A percentile compares a stretch with the other conserved stretches of the same genome.
Conservation (phyloP, 2,329 filamentous ascomycete species). For the Diaporthe ampelina region DNA sequence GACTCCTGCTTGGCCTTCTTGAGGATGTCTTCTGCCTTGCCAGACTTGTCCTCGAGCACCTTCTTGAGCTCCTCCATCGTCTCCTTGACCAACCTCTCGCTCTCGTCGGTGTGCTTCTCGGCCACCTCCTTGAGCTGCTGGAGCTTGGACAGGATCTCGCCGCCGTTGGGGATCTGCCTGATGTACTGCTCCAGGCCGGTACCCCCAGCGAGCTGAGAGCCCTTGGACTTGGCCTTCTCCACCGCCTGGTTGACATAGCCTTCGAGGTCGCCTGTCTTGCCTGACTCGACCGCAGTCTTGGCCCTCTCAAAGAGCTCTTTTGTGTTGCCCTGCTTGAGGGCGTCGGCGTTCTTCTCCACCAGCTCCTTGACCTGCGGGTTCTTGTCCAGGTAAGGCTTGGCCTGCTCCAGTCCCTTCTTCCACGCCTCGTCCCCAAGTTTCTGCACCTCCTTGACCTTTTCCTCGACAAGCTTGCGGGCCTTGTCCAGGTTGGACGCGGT, state of each 20-base stretch:
- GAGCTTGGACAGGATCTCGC: constrained; percentile 75
- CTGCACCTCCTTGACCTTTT: constrained; percentile 77
- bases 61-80: constrained; percentile 76
- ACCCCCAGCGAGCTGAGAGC: constrained; percentile 53
- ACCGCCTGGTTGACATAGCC: constrained; percentile 71
- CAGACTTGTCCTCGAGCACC: constrained; percentile 72
- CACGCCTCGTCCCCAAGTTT: constrained; percentile 80
- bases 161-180: constrained; percentile 74
- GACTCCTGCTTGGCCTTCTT: constrained; percentile 66
- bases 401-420: constrained; percentile 79
- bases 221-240: constrained; percentile 70
- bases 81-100: constrained; percentile 77
- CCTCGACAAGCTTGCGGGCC: constrained; percentile 74
- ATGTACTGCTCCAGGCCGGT: constrained; percentile 72
- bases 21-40: constrained; percentile 70
- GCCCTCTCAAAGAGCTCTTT: constrained; percentile 74
- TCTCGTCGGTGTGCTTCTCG: constrained; percentile 77
- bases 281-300: constrained; percentile 72
- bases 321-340: constrained; percentile 76
- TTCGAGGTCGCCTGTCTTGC: constrained; percentile 71
- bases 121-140: constrained; percentile 75
- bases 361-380: constrained; percentile 82
- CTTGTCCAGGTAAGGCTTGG: constrained; percentile 81
- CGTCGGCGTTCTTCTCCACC: constrained; percentile 77
- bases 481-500: constrained; percentile 66